These are phyloP conservation scores for Clonostachys rhizophaga DNA, from an alignment of 2,329 filamentous ascomycete genomes.

Conservation along the genomic window DNA sequence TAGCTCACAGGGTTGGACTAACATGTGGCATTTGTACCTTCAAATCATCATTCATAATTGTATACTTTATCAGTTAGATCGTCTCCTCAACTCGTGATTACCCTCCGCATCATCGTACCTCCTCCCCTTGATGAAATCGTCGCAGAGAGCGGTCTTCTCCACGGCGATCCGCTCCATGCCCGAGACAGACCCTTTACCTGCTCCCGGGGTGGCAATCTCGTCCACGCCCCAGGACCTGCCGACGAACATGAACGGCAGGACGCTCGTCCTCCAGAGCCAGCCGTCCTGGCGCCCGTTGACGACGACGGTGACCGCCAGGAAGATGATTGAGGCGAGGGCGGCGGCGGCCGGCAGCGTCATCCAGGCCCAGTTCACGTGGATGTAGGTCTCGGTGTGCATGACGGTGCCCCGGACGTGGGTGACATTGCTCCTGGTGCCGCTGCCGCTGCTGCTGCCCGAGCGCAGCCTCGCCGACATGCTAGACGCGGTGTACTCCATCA, in stretches of 20 bases:
- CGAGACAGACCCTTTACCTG: neutral
- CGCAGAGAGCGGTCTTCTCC: conserved; percentile 16
- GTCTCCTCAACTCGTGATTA: too few relatives aligned
- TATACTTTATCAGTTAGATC: too few relatives aligned
- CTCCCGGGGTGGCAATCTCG: neutral
- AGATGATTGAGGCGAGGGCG: neutral
- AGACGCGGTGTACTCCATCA: neutral
- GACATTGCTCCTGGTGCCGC: neutral
- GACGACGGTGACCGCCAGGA: neutral
- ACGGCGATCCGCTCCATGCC: neutral
- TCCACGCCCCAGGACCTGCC: neutral
- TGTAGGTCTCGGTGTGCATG: neutral
- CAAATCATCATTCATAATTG: too few relatives aligned
- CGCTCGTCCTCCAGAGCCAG: neutral
- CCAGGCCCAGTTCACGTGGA: neutral
- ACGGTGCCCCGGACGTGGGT: neutral
- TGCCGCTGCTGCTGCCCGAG: neutral
- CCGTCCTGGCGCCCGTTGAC: neutral
- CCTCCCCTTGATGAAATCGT: neutral
- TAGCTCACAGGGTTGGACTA: too few relatives aligned
- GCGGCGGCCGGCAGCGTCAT: neutral
- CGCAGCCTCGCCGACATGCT: neutral
- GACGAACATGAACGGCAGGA: neutral
- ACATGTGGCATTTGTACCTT: too few relatives aligned
- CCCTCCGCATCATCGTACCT: too few relatives aligned